These are phyloP conservation scores for Claviceps africana DNA, from an alignment of 2,329 filamentous ascomycete species.

Conservation along the genomic window DNA sequence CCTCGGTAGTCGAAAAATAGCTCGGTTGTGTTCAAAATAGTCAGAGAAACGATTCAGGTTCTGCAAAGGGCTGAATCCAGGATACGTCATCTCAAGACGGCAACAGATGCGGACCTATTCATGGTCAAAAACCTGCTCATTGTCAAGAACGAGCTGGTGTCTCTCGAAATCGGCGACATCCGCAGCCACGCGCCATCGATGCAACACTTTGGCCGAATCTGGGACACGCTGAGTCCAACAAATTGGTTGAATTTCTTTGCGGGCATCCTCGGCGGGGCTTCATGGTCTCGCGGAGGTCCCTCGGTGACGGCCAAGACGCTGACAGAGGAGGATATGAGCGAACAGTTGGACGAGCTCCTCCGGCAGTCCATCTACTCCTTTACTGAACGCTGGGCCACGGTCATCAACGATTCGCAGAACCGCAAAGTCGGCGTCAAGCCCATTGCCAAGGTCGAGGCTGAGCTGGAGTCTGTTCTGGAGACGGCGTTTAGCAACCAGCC, in stretches of 20 bases:
- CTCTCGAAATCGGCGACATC: constrained; percentile 76
- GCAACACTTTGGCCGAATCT: constrained; percentile 52
- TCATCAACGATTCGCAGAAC: constrained; percentile 34
- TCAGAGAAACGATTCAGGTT: constrained; percentile 77
- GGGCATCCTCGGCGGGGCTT: constrained; percentile 40
- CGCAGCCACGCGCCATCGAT: constrained; percentile 33
- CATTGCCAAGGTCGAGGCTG: constrained; percentile 38
- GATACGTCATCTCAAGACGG: constrained; percentile 47
- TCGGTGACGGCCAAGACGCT: constrained; percentile 25
- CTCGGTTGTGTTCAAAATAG: constrained; percentile 52
- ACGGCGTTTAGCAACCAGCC: constrained; percentile 45
- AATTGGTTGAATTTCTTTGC: constrained; percentile 46
- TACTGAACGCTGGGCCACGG: constrained; percentile 43
- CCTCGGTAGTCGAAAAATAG: constrained; percentile 28
- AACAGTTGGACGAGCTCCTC: constrained; percentile 49
- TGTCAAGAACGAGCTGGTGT: constrained; percentile 89
- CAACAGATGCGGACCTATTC: constrained; percentile 72
- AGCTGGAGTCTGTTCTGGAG: constrained; percentile 42
- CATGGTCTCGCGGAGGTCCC: constrained; percentile 29
- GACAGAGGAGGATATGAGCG: constrained; percentile 44
- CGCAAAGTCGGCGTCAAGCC: constrained; percentile 35
- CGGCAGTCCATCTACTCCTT: constrained; percentile 50
- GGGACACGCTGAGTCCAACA: constrained; percentile 46
- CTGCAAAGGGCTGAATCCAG: constrained; percentile 62
- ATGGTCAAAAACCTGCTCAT: constrained; percentile 89